These are phyloP conservation scores for Fusarium papillatum DNA, from an alignment of 2,329 filamentous ascomycete species.

Conservation along the genomic window DNA sequence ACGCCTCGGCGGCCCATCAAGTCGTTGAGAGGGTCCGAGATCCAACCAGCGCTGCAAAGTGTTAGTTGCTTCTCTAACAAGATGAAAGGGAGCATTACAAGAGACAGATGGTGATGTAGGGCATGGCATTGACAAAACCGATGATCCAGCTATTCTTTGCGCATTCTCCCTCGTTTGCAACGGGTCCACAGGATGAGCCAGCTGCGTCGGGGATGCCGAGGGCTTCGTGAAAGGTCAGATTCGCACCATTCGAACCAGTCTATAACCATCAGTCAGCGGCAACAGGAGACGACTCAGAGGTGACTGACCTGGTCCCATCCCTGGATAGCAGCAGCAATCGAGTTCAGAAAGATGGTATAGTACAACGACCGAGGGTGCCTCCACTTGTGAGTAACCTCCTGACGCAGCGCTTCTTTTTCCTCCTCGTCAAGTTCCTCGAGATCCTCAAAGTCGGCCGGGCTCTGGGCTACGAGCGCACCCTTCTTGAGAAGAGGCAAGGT, in stretches of 20 bases:
- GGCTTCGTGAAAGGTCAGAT: conserved; percentile 67
- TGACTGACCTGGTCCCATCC: conserved; percentile 69
- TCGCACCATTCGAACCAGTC: conserved; percentile 72
- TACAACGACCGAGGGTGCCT: conserved; percentile 56
- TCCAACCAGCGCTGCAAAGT: conserved; percentile 64
- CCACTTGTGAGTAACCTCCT: conserved; percentile 64
- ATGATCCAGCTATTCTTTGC: conserved; percentile 70
- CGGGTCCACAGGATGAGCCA: conserved; percentile 47
- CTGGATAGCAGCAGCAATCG: conserved; percentile 66
- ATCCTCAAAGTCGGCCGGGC: conserved; percentile 61
- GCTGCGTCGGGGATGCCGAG: conserved; percentile 50
- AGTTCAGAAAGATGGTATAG: conserved; percentile 63
- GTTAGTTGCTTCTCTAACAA: too few relatives aligned
- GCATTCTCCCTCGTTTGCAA: conserved; percentile 52
- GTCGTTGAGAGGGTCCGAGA: conserved; percentile 73
- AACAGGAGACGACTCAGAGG: background rate
- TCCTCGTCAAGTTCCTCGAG: conserved; percentile 59
- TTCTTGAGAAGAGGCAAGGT: conserved; percentile 54
- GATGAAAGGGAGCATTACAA: conserved; percentile 49
- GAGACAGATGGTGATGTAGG: conserved; percentile 56
- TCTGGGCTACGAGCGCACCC: conserved; percentile 47
- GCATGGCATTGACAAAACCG: conserved; percentile 69
- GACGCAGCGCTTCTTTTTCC: conserved; percentile 55
- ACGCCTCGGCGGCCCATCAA: conserved; percentile 71
- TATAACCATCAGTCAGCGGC: conserved; percentile 55